Base-by-base conservation (phyloP, 225 moss, liverwort and hornwort species). In the Polytrichum commune region DNA sequence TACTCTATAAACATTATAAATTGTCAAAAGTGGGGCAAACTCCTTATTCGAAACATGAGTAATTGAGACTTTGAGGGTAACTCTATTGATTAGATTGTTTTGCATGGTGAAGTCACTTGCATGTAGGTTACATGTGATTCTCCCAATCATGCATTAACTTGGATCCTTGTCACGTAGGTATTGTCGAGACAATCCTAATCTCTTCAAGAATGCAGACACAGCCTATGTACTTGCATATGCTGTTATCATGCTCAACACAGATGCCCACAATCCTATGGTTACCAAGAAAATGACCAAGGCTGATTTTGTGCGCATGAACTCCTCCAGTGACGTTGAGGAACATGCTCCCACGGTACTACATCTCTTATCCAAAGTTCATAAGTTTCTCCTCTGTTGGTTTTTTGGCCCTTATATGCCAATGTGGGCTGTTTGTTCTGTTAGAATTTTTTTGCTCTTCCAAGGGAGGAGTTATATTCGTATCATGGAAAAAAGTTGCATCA, bases 201-300 rank as follows among this genome's bases (percentile, higher is more conserved):
- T 99, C 33, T 99, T 99, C 73, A 95, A 90, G 84, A 95, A 91
- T 75, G 93, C 98, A 72, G 98, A 95, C 71, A 91, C 95, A 62
- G 98, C 95, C 65, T 99, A 99, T 75, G 78, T 95, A 46, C 72
- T 99, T 86, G 98, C 98, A 64, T 99, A 93, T 80, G 98, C 98
- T 71, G 95, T 99, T 70, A 99, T 99, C 61, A 83, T 95, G 95
- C 90, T 99, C 72, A 99, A 99, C 68, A 95, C 95, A 23, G 98
- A 99, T 84, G 93, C 93, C 35, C 98, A 99, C 85, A 99, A 99
- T 82, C 93, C 98, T 57, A 89, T 95, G 89, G 91, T 99, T 28
- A 87, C 91, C 60, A 87, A 95, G 54, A 99, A 99, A 75, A 95
- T 95, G 95, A 93, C 92, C 18, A 99, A 99, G 76, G 78, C 93